Conservation (phyloP, 768 basidiomycete genomes). For the Symmetrospora coprosmae region DNA sequence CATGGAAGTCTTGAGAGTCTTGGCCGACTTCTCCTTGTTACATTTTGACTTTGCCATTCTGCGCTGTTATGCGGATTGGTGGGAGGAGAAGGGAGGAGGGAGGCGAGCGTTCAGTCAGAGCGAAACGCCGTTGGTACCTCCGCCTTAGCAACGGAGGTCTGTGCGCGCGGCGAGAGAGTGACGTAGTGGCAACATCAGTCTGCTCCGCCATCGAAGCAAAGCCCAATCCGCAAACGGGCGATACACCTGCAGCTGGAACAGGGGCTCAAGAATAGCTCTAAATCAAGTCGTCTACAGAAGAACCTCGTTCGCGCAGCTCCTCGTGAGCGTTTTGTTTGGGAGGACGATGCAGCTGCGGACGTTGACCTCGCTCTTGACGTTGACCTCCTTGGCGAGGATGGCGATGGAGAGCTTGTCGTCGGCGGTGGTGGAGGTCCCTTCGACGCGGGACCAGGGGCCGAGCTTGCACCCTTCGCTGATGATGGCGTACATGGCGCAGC, state of each 20-base stretch:
- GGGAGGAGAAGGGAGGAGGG: not conserved
- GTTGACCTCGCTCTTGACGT: conserved; percentile 39
- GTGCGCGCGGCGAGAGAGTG: not conserved
- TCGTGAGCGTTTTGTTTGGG: conserved; percentile 39
- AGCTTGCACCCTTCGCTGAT: conserved; percentile 40
- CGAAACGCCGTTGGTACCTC: not conserved
- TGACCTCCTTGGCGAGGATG: conserved; percentile 41
- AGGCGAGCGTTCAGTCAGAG: not conserved
- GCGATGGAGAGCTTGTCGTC: conserved; percentile 39
- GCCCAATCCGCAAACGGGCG: too few species aligned
- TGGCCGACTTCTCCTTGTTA: too few species aligned
- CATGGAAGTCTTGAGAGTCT: too few species aligned
- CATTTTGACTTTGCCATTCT: too few species aligned
- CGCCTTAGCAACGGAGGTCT: not conserved
- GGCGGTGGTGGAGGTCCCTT: conserved; percentile 34
- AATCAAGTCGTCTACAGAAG: conserved; percentile 34
- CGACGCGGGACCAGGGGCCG: conserved; percentile 41
- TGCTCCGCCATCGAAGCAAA: too few species aligned
- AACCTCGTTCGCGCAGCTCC: conserved; percentile 38
- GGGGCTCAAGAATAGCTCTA: not conserved
- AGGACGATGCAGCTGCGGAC: conserved; percentile 41
- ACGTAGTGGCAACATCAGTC: not conserved
- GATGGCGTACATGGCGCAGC: conserved; percentile 39
- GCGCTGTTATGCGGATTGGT: not conserved
- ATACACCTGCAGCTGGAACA: too few species aligned